These are phyloP conservation scores for Gastrolobium villosum DNA, from an alignment of 306 rosid genomes.

Conservation along the genomic window DNA sequence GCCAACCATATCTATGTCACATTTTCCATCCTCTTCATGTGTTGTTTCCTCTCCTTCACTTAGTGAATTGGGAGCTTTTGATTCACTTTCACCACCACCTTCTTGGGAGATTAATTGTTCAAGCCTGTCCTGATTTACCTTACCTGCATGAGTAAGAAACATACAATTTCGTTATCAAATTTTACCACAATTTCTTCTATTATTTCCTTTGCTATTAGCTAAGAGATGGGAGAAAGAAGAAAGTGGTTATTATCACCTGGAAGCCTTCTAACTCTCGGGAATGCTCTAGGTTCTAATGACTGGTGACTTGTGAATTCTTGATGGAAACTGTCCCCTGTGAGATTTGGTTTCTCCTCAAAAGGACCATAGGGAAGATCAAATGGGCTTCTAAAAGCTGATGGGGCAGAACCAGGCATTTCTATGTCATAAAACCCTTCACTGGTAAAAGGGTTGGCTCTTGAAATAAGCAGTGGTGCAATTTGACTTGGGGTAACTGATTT, in stretches of 20 bases:
- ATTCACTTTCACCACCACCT: conserved; percentile 43
- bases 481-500: conserved; percentile 46
- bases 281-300: conserved; percentile 44
- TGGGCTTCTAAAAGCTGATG: conserved; percentile 75
- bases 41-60: conserved; percentile 45
- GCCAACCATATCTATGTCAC: conserved; percentile 7
- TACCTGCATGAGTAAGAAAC: conserved; percentile 55
- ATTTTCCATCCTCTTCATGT: conserved; percentile 30
- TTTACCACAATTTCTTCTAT: not conserved
- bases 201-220: not conserved
- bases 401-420: conserved; percentile 88
- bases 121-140: conserved; percentile 55
- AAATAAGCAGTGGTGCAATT: conserved; percentile 61
- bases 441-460: conserved; percentile 52
- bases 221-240: not conserved
- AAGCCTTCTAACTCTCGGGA: conserved; percentile 49
- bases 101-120: conserved; percentile 52
- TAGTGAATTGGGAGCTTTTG: conserved; percentile 27
- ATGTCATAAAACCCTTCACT: conserved; percentile 49
- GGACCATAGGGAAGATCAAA: conserved; percentile 88
- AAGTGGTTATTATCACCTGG: conserved; percentile 52
- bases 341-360: conserved; percentile 77
- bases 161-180: conserved; percentile 37
- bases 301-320: conserved; percentile 66
- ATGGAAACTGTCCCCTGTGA: conserved; percentile 68